Base-by-base conservation (phyloP, 192 early-diverging fungal species). In the Coemansia guatemalensis region DNA sequence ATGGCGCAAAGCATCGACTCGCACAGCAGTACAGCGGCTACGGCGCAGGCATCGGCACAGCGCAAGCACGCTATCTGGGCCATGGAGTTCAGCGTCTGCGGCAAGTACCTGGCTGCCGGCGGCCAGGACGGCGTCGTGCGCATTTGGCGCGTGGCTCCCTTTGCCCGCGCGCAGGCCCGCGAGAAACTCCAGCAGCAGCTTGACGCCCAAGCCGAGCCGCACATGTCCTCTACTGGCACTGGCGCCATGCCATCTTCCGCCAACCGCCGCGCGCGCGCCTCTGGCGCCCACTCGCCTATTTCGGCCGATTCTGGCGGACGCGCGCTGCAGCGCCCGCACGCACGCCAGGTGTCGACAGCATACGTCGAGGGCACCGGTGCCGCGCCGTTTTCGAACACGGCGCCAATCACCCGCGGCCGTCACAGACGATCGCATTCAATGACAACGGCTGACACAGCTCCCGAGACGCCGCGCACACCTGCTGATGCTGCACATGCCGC, bases 41-140 rank as follows among this genome's bases (percentile, higher is more conserved):
- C 56, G 27, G 20, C 21, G 24, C 21, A 3, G 32, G 65, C 23
- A 17, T 8, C 53, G 8, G 21, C 21, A 20, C 21, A 21, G 9
- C 49, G 32, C 29, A 70, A 60, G 48, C 69, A 65, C 7, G 84
- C 90, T 0, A 70, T 94, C 24, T 95, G 92, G 90, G 71, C 85
- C 7, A 74, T 92, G 74, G 78, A 88, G 53, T 94, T 93, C 60
- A 93, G 90, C 68, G 81, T 86, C 30, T 87, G 87, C 75, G 92
- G 92, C 22, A 73, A 74, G 65, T 94, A 90, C 67, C 58, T 94
- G 60, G 93, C 91, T n/a, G 79, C 82, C 8, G 93, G 88, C 62
- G 89, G 92, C n/a, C 89, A 93, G 65, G 86, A 88, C 73, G 84
- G 83, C 58, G 62, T 88, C 23, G 67, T 94, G 27, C 67, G 86